Evolutionary conservation across 805 yeast species (phyloP).

Genomic region (Schizosaccharomyces lindneri): DNA sequence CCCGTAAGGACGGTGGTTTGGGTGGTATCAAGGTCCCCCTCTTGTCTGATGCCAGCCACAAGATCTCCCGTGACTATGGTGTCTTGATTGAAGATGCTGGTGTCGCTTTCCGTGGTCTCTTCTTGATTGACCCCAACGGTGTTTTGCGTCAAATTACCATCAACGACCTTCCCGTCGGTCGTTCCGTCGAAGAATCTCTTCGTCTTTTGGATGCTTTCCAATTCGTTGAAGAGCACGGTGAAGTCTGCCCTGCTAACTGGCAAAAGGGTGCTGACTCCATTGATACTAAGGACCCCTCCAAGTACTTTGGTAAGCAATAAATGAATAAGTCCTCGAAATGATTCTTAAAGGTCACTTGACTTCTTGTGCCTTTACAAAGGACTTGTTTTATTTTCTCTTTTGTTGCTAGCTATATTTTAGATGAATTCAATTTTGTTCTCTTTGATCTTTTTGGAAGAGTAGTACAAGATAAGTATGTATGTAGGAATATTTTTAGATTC

Average conservation of each 20-base stretch:
- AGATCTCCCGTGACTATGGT: conserved; percentile 87
- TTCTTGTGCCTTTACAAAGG: not conserved
- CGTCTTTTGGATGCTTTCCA: conserved; percentile 98
- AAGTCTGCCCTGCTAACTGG: conserved; percentile 99
- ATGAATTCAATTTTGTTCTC: no score
- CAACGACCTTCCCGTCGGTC: conserved; percentile 98
- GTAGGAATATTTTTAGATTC: no score
- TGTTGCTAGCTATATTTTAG: no score
- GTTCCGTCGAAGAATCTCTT: conserved; percentile 92
- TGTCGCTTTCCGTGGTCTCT: conserved; percentile 91
- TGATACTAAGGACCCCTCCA: conserved; percentile 52
- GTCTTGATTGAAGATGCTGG: conserved; percentile 92
- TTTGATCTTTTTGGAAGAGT: no score
- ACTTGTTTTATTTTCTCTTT: no score
- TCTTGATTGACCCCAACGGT: conserved; percentile 91
- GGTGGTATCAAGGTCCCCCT: conserved; percentile 89
- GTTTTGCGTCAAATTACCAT: conserved; percentile 84
- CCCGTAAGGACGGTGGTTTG: conserved; percentile 94
- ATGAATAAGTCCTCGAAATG: not conserved
- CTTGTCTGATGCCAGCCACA: conserved; percentile 89
- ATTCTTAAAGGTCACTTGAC: not conserved
- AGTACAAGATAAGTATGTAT: no score
- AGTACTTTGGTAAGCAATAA: conserved; percentile 28
- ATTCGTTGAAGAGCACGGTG: conserved; percentile 97
- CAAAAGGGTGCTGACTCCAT: conserved; percentile 77